Conservation (phyloP, 176 grass and related monocot species). For the Typha latifolia region DNA sequence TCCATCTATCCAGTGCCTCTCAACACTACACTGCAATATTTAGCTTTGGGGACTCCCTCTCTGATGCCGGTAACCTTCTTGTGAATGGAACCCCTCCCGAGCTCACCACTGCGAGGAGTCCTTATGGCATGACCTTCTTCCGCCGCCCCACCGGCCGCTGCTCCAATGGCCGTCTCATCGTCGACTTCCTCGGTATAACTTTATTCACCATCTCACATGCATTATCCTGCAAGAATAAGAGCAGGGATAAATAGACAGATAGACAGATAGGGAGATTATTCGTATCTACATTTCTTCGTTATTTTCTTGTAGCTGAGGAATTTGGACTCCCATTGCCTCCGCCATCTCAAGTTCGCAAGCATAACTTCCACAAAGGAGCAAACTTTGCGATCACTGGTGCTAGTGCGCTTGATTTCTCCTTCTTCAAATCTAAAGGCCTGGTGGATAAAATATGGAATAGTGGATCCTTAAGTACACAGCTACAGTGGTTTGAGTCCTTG, state of each 20-base stretch:
- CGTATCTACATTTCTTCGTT: too few relatives aligned
- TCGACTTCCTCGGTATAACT: conserved; percentile 63
- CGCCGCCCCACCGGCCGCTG: conserved; percentile 60
- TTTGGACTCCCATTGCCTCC: conserved; percentile 38
- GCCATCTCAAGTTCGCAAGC: conserved; percentile 33
- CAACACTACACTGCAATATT: conserved; percentile 53
- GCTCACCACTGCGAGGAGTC: conserved; percentile 45
- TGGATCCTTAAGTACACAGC: conserved; percentile 39
- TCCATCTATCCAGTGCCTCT: neutral
- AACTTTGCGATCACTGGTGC: conserved; percentile 67
- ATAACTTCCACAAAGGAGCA: conserved; percentile 49
- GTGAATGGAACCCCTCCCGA: conserved; percentile 44
- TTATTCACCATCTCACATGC: too few relatives aligned
- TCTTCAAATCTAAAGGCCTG: conserved; percentile 48
- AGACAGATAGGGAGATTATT: neutral
- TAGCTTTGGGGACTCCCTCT: conserved; percentile 86
- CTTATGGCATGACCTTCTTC: conserved; percentile 85
- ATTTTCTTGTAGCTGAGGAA: conserved; percentile 31
- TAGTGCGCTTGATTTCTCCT: conserved; percentile 33
- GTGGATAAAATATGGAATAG: conserved; percentile 51
- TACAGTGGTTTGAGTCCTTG: conserved; percentile 55
- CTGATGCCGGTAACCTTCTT: conserved; percentile 68
- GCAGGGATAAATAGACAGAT: neutral
- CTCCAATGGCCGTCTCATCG: conserved; percentile 62
- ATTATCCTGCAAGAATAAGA: neutral